Conservation (phyloP, 257 asterid species). For the Nicotiana sylvestris region DNA sequence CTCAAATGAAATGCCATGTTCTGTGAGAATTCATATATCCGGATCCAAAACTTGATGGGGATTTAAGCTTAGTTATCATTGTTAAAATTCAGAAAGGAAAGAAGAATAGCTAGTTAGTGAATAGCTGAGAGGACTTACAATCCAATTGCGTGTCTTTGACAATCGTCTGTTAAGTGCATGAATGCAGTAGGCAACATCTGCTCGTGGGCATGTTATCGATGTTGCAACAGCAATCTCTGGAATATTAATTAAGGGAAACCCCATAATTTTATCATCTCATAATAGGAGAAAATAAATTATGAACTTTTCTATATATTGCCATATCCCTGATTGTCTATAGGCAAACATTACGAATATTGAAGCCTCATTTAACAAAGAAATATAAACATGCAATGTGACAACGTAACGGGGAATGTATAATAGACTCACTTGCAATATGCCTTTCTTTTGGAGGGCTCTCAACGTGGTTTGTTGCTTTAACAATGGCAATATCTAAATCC, state of each 20-base stretch:
- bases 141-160: slow-evolving; percentile 73
- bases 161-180: slow-evolving; percentile 76
- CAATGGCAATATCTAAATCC: slow-evolving; percentile 89
- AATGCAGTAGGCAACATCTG: slow-evolving; percentile 90
- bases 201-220: slow-evolving; percentile 57
- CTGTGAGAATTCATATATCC: background rate
- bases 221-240: slow-evolving; percentile 62
- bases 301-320: background rate
- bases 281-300: background rate
- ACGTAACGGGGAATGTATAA: background rate
- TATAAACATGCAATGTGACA: background rate
- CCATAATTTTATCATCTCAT: background rate
- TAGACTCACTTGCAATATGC: slow-evolving; percentile 72
- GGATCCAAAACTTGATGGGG: background rate
- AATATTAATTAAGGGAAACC: background rate
- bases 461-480: slow-evolving; percentile 83
- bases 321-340: background rate
- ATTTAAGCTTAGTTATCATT: background rate
- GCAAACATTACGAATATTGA: background rate
- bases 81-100: background rate
- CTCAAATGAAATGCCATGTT: background rate
- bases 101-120: background rate
- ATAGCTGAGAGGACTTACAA: slow-evolving; percentile 32
- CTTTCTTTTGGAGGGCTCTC: slow-evolving; percentile 89
- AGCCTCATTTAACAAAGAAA: background rate